A percentile compares a stretch with the other conserved stretches of the same genome.
phyloP scores from a whole-genome alignment of 352 stramenopile species.

The Phytophthora podocarpi region DNA sequence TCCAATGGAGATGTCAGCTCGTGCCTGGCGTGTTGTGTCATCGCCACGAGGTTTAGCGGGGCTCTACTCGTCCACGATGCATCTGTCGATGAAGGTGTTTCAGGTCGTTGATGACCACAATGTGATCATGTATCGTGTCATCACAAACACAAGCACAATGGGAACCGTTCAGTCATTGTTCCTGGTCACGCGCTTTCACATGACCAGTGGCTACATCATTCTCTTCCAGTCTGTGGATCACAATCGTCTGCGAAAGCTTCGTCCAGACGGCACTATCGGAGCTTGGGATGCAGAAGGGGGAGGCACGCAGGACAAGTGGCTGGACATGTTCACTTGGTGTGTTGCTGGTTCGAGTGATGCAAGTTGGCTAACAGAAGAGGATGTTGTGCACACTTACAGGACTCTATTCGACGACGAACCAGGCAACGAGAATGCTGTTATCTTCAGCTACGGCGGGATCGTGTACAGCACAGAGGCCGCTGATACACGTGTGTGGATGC shows the following conservation, averaged over 20 bases:
- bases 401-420: conserved; percentile 49
- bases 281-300: conserved; percentile 1
- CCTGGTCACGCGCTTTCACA: conserved; percentile 46
- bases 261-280: neutral
- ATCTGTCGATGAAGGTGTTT: conserved; percentile 43
- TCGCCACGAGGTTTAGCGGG: conserved; percentile 26
- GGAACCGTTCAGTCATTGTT: conserved; percentile 52
- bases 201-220: conserved; percentile 43
- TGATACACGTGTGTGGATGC: conserved; percentile 60
- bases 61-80: conserved; percentile 58
- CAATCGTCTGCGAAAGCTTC: conserved; percentile 16
- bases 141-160: conserved; percentile 30
- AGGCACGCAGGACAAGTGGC: conserved; percentile 40
- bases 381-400: conserved; percentile 28
- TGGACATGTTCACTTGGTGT: conserved; percentile 67
- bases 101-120: conserved; percentile 70
- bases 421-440: conserved; percentile 31
- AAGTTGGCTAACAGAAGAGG: conserved; percentile 1
- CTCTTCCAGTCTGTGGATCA: conserved; percentile 52
- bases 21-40: conserved; percentile 48
- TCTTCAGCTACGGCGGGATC: conserved; percentile 60
- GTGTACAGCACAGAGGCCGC: conserved; percentile 44
- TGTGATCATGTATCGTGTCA: conserved; percentile 58
- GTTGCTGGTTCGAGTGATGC: neutral
- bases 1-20: conserved; percentile 32